Percentiles rank a stretch among this genome's conserved stretches.
These are phyloP conservation scores for Calonectria montana DNA, from an alignment of 2,329 filamentous ascomycete species.

Conservation along the genomic window DNA sequence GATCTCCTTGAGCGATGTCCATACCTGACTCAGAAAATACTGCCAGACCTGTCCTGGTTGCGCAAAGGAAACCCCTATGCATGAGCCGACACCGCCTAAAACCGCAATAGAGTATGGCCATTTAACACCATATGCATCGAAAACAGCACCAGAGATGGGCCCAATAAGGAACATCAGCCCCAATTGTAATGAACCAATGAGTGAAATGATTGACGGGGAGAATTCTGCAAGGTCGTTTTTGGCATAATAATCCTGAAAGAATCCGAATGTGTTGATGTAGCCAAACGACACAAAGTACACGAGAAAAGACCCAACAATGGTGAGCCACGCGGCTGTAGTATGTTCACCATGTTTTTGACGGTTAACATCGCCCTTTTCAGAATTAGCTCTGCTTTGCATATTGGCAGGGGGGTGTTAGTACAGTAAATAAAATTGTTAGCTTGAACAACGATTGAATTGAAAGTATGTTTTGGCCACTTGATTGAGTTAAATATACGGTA, in stretches of 20 bases:
- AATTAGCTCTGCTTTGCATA: conserved; percentile 1
- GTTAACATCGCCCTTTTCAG: neutral
- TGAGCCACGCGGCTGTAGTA: neutral
- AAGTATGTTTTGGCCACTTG: too few relatives aligned
- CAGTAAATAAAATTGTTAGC: neutral
- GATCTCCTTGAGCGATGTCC: neutral
- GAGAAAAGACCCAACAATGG: conserved; percentile 10
- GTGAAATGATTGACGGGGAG: neutral
- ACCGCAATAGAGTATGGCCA: neutral
- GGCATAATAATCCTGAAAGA: conserved; percentile 10
- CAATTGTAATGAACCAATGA: conserved; percentile 9
- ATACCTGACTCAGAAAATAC: conserved; percentile 16
- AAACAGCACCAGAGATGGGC: neutral
- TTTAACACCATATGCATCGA: conserved; percentile 10
- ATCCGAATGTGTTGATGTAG: conserved; percentile 18
- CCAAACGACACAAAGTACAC: conserved; percentile 18
- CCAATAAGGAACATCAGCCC: conserved; percentile 5
- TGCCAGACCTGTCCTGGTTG: conserved; percentile 10
- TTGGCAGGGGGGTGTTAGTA: neutral
- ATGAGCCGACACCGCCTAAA: neutral
- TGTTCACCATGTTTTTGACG: neutral
- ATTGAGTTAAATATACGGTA: too few relatives aligned
- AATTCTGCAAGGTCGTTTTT: conserved; percentile 7
- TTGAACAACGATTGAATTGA: neutral
- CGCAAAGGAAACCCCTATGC: conserved; percentile 11